A percentile compares a stretch with the other conserved stretches of the same genome.
These are phyloP conservation scores for Ceratocystis lukuohia DNA, from an alignment of 2,329 filamentous ascomycete genomes.

Conservation along the genomic window DNA sequence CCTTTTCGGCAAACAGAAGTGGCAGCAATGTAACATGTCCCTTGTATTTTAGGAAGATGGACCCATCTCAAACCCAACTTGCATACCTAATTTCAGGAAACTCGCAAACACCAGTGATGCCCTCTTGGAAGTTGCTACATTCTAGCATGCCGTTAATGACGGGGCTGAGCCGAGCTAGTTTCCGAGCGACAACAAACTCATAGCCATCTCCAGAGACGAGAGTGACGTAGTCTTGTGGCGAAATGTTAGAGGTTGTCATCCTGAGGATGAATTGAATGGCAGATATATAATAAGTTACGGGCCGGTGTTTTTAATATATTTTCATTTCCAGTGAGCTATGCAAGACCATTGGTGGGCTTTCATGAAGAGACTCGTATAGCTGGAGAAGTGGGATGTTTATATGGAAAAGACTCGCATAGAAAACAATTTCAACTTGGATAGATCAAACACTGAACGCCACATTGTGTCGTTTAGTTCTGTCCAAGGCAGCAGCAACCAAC, in stretches of 20 bases:
- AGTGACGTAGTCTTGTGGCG: slow-evolving; percentile 54
- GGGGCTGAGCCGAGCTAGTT: slow-evolving; percentile 55
- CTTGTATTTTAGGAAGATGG: not conserved
- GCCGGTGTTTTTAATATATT: not conserved
- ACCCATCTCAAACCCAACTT: not conserved
- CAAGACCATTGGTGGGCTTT: not conserved
- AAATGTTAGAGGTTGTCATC: not conserved
- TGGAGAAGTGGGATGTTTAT: not conserved
- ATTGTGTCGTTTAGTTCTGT: not conserved
- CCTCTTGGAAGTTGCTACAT: slow-evolving; percentile 36
- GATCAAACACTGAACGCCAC: no score
- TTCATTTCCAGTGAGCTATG: not conserved
- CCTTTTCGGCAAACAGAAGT: not conserved
- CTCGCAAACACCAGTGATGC: slow-evolving; percentile 19
- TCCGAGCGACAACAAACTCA: slow-evolving; percentile 61
- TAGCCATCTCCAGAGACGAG: slow-evolving; percentile 63
- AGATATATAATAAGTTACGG: not conserved
- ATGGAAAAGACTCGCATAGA: not conserved
- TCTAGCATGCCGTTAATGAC: slow-evolving; percentile 65
- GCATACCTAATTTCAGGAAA: slow-evolving; percentile 21
- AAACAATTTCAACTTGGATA: not conserved
- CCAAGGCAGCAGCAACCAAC: not conserved
- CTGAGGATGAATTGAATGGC: not conserved
- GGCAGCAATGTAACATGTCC: no score
- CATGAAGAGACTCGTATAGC: not conserved